Evolutionary conservation across 176 grass and related monocot species (phyloP).

Genomic region (Eleusine indica): DNA sequence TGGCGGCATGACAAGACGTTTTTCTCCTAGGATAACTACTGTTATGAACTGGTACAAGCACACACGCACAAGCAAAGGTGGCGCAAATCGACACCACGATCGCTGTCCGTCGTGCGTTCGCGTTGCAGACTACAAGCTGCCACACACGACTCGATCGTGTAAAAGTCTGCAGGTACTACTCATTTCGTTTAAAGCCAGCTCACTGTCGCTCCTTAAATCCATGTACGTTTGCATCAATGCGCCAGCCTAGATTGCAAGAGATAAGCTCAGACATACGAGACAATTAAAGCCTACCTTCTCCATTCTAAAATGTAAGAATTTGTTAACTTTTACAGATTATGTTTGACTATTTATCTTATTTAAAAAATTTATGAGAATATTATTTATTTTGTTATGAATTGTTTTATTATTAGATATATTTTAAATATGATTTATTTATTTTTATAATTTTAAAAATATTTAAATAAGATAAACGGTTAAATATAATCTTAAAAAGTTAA

Average conservation of each 20-base stretch:
- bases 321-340: no score
- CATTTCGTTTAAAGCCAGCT: background rate
- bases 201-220: background rate
- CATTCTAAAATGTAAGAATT: no score
- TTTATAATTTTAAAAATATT: no score
- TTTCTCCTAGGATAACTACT: background rate
- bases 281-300: no score
- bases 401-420: no score
- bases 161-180: background rate
- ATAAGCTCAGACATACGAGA: conserved; percentile 19
- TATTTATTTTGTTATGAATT: no score
- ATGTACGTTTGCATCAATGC: conserved; percentile 25
- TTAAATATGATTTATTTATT: no score
- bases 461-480: no score
- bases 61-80: conserved; percentile 15
- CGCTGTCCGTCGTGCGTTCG: conserved; percentile 9
- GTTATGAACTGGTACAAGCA: background rate
- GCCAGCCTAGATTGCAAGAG: background rate
- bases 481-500: no score
- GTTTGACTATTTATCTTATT: no score
- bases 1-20: background rate
- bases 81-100: background rate
- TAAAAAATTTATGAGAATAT: no score
- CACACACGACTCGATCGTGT: background rate
- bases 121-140: background rate